Evolutionary conservation across 2,329 filamentous ascomycete genomes (phyloP).

Genomic region (Clarireedia monteithiana): DNA sequence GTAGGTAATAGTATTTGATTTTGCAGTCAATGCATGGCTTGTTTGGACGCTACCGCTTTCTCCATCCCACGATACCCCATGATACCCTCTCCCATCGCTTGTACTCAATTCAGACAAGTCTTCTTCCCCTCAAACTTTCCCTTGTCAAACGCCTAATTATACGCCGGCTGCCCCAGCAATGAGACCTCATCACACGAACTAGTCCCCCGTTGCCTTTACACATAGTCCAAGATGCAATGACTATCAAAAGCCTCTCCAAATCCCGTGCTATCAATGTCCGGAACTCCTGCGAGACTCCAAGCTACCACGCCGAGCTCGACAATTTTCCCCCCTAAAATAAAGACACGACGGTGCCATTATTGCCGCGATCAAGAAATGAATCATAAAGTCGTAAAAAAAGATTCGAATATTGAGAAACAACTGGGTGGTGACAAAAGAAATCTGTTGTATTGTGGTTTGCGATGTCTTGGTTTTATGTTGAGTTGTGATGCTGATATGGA

Average conservation of each 20-base stretch:
- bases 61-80: constrained; percentile 9
- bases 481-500: constrained; percentile 5
- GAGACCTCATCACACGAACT: constrained; percentile 8
- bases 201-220: constrained; percentile 16
- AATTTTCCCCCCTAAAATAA: constrained; percentile 9
- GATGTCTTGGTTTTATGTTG: no score
- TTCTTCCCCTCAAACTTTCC: constrained; percentile 16
- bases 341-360: constrained; percentile 9
- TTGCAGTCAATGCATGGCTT: neutral
- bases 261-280: constrained; percentile 3
- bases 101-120: constrained; percentile 8
- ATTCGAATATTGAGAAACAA: neutral
- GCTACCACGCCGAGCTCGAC: constrained; percentile 2
- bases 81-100: constrained; percentile 11
- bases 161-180: constrained; percentile 23
- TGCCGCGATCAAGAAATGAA: constrained; percentile 24
- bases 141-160: constrained; percentile 23
- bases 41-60: neutral
- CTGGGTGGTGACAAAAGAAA: constrained; percentile 2
- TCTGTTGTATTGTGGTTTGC: neutral
- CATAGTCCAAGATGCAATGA: constrained; percentile 2
- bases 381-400: constrained; percentile 22
- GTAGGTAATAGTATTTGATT: constrained; percentile 1
- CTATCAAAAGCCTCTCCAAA: neutral
- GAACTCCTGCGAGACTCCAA: constrained; percentile 8